Conservation (phyloP, 495 filamentous ascomycete genomes). For the Aspergillus nanangensis region DNA sequence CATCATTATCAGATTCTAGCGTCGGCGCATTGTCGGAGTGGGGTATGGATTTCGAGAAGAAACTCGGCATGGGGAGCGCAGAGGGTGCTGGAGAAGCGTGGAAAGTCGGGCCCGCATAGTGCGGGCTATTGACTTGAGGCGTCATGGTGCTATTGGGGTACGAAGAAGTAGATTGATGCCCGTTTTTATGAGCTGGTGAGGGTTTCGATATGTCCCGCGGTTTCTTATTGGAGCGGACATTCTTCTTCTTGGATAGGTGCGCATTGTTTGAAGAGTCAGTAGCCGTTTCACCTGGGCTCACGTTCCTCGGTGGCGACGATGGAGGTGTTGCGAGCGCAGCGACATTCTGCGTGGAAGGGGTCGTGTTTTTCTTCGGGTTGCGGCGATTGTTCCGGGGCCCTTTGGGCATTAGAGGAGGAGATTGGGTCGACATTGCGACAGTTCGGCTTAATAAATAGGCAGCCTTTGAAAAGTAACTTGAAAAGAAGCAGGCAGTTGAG, state of each 20-base stretch:
- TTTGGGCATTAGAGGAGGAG: conserved; percentile 36
- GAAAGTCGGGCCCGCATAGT: conserved; percentile 90
- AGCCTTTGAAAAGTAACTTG: conserved; percentile 30
- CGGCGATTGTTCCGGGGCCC: conserved; percentile 36
- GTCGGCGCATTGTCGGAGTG: conserved; percentile 42
- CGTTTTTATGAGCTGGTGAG: conserved; percentile 24
- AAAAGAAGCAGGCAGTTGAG: conserved; percentile 13
- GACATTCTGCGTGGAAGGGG: conserved; percentile 27
- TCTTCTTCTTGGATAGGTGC: conserved; percentile 36
- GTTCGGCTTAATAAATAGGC: conserved; percentile 44
- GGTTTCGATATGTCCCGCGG: conserved; percentile 22
- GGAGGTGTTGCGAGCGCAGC: conserved; percentile 37
- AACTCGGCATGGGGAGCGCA: conserved; percentile 87
- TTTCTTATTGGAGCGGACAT: conserved; percentile 34
- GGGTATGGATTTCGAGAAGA: conserved; percentile 77
- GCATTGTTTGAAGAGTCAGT: conserved; percentile 31
- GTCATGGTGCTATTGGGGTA: conserved; percentile 36
- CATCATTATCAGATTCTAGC: conserved; percentile 35
- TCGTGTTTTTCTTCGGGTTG: conserved; percentile 30
- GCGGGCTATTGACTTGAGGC: conserved; percentile 48
- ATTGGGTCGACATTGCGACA: conserved; percentile 41
- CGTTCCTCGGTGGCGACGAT: conserved; percentile 37
- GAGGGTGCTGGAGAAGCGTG: conserved; percentile 92
- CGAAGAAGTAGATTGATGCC: conserved; percentile 29
- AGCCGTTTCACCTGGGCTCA: conserved; percentile 29